Conservation (phyloP, 2,329 filamentous ascomycete species). For the Epichloe gansuensis region DNA sequence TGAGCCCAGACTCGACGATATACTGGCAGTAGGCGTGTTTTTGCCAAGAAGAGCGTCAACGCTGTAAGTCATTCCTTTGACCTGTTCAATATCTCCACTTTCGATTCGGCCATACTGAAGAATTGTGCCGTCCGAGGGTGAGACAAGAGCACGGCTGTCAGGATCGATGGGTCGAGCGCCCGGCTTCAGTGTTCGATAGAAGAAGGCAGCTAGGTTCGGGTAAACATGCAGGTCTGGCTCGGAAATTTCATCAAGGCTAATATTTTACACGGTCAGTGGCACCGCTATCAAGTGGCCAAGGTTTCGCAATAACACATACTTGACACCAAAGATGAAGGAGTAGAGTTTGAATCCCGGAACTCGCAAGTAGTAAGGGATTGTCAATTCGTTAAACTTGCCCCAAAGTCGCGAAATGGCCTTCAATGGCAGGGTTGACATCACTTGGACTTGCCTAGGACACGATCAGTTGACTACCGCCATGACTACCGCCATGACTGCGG, state of each 20-base stretch:
- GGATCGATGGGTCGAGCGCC: constrained; percentile 76
- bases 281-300: background rate
- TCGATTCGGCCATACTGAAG: constrained; percentile 88
- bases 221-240: constrained; percentile 83
- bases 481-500: background rate
- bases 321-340: constrained; percentile 82
- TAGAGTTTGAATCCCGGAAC: constrained; percentile 88
- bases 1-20: constrained; percentile 20
- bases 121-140: constrained; percentile 80
- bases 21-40: constrained; percentile 41
- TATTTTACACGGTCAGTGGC: constrained; percentile 12
- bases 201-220: constrained; percentile 90
- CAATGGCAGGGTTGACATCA: constrained; percentile 85
- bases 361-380: constrained; percentile 76
- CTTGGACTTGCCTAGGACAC: constrained; percentile 59
- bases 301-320: constrained; percentile 26
- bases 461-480: background rate
- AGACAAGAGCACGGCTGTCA: constrained; percentile 65
- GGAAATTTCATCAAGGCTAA: constrained; percentile 67
- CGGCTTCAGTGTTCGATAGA: constrained; percentile 89
- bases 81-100: constrained; percentile 90
- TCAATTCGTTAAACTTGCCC: constrained; percentile 83
- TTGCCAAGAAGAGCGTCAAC: constrained; percentile 82
- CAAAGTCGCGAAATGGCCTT: constrained; percentile 83
- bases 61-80: constrained; percentile 97